phyloP scores from a whole-genome alignment of 2,329 filamentous ascomycete genomes.

The Parascedosporium putredinis region DNA sequence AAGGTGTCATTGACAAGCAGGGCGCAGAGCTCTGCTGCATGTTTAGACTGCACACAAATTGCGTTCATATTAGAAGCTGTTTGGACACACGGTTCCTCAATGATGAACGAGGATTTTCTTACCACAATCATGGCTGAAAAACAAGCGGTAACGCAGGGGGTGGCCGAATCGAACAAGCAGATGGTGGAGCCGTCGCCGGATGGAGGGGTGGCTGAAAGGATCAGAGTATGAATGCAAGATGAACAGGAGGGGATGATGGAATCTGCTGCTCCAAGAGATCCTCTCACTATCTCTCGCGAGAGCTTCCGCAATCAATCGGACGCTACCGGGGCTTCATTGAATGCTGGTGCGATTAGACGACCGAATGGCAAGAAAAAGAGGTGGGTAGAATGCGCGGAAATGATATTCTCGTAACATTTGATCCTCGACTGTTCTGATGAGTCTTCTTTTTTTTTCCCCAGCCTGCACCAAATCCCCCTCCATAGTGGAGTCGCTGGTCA shows the following conservation, averaged over 20 bases:
- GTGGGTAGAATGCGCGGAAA: background rate
- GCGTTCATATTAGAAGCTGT: background rate
- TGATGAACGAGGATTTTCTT: constrained; percentile 11
- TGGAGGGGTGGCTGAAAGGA: constrained; percentile 13
- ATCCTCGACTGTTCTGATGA: background rate
- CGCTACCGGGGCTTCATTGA: constrained; percentile 60
- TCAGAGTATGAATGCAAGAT: too few relatives aligned
- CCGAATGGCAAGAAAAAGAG: constrained; percentile 5
- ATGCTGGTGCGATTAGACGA: constrained; percentile 13
- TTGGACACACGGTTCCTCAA: too few relatives aligned
- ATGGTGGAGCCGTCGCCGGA: constrained; percentile 12
- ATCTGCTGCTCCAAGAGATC: constrained; percentile 61
- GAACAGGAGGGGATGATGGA: constrained; percentile 8
- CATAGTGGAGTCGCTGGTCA: background rate
- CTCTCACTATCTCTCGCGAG: constrained; percentile 62
- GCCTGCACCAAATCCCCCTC: background rate
- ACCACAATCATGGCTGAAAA: constrained; percentile 22
- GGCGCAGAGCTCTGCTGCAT: constrained; percentile 78
- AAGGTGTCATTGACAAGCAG: constrained; percentile 82
- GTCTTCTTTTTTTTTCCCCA: background rate
- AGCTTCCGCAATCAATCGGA: constrained; percentile 42
- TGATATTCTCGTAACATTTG: too few relatives aligned
- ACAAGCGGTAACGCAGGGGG: background rate
- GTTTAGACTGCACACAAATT: constrained; percentile 44
- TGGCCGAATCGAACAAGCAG: background rate